A percentile compares a stretch with the other conserved stretches of the same genome.
Evolutionary conservation across 164 flowering plant species (phyloP).

Genomic region (Vitis rupestris): DNA sequence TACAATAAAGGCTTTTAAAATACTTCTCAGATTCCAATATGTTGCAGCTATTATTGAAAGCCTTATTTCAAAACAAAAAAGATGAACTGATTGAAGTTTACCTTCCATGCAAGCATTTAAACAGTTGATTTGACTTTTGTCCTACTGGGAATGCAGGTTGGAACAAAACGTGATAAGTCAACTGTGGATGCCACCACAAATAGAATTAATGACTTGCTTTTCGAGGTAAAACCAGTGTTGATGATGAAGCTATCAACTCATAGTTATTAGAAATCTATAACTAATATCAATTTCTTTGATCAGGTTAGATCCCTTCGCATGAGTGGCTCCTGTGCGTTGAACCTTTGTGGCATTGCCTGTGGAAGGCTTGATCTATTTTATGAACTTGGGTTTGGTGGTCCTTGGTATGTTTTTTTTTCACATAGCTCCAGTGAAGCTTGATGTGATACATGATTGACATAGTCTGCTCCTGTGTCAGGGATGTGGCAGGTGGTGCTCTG

Average conservation of each 20-base stretch:
- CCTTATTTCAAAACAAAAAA: neutral
- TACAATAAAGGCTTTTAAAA: neutral
- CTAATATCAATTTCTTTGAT: conserved; percentile 14
- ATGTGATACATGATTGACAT: neutral
- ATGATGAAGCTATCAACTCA: neutral
- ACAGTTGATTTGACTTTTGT: conserved; percentile 8
- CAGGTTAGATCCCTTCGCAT: conserved; percentile 91
- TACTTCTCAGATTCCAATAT: neutral
- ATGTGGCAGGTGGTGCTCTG: conserved; percentile 93
- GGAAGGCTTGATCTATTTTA: conserved; percentile 88
- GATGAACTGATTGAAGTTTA: neutral
- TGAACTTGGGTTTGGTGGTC: conserved; percentile 85
- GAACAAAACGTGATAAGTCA: conserved; percentile 69
- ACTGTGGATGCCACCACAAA: conserved; percentile 73
- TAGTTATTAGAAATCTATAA: neutral
- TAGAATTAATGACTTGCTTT: conserved; percentile 71
- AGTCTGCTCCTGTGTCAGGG: conserved; percentile 48
- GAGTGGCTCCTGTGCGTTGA: conserved; percentile 94
- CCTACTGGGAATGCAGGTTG: conserved; percentile 51
- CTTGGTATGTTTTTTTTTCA: conserved; percentile 58
- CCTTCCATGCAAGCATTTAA: neutral
- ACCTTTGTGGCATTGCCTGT: conserved; percentile 91
- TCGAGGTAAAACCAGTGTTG: conserved; percentile 48
- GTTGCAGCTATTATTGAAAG: neutral
- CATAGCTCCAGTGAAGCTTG: neutral